Evolutionary conservation across 2,329 filamentous ascomycete genomes (phyloP), one percentile per base, ranked within the genome.

Genomic region (Fusarium albidum): DNA sequence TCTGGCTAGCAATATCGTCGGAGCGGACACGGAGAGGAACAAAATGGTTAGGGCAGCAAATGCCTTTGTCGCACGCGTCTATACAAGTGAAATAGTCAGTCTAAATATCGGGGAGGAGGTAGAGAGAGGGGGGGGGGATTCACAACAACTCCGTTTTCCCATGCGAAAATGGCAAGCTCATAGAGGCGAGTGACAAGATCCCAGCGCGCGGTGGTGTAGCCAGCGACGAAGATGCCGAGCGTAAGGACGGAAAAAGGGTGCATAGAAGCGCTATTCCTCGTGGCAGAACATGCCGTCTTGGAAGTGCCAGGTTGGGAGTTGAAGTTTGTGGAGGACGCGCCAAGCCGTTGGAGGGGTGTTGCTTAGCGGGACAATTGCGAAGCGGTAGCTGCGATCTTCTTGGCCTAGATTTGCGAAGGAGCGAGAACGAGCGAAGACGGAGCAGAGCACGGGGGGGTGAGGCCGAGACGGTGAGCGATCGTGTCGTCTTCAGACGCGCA

Each of bases 151-250:
- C 94, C 92, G 91, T 98, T 91, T 75, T 98, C 91, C 92, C 93
- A 97, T 66, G 96, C 95, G 75, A 98, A 99, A 64, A 96, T 90
- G 66, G 92, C 90, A 69, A 99, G 86, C 78, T 99, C 94, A 88
- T 97, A 96, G 69, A 98, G 84, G 69, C 93, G 89, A 68, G 94
- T 97, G 66, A 97, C 92, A 60, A 99, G 88, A 78, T 98, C 95
- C 93, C 95, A 99, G 82, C 95, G 90, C 73, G 95, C 95, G 78
- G 95, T 99, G 75, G 94, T 98, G 83, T 99, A 99, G 77, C 95
- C 95, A 80, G 95, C 94, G 83, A 98, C 90, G 82, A 99, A 99
- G 81, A 99, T 97, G 79, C 90, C 92, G 79, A 96, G 87, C 71
- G 93, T 96, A 76, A 97, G 85, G 75, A 94, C 82, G 61, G 94